Conservation (phyloP, 108 stramenopile species). For the Skeletonema costatum region DNA sequence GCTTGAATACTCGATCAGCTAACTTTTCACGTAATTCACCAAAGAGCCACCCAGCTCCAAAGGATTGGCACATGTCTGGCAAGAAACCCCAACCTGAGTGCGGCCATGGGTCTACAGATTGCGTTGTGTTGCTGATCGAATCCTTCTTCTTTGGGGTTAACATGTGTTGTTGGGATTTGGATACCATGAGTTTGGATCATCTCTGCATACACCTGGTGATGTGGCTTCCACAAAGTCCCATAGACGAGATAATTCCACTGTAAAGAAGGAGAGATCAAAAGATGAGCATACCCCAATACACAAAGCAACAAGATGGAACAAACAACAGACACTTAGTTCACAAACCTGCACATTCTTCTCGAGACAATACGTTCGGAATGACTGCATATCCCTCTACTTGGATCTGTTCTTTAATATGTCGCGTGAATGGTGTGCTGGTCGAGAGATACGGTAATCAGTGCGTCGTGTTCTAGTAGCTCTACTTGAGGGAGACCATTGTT, state of each 20-base stretch:
- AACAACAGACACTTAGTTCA: too few relatives aligned
- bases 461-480: conserved; percentile 16
- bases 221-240: conserved; percentile 65
- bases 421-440: neutral
- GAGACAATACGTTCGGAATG: conserved; percentile 14
- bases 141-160: neutral
- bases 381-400: conserved; percentile 28
- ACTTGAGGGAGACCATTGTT: too few relatives aligned
- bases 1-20: conserved; percentile 56
- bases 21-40: conserved; percentile 45
- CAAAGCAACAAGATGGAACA: too few relatives aligned
- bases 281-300: too few relatives aligned
- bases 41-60: conserved; percentile 62
- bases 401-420: conserved; percentile 9
- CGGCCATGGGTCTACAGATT: conserved; percentile 37
- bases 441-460: conserved; percentile 22
- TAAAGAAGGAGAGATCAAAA: too few relatives aligned
- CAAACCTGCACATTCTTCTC: conserved; percentile 29
- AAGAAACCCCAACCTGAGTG: conserved; percentile 35
- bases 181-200: conserved; percentile 52
- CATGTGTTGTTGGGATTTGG: neutral
- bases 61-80: conserved; percentile 39
- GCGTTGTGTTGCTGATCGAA: neutral
- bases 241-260: conserved; percentile 19
- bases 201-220: conserved; percentile 29